Percentiles rank a stretch among this genome's conserved stretches.
These are phyloP conservation scores for Sporothrix globosa DNA, from an alignment of 2,329 filamentous ascomycete genomes.

Conservation along the genomic window DNA sequence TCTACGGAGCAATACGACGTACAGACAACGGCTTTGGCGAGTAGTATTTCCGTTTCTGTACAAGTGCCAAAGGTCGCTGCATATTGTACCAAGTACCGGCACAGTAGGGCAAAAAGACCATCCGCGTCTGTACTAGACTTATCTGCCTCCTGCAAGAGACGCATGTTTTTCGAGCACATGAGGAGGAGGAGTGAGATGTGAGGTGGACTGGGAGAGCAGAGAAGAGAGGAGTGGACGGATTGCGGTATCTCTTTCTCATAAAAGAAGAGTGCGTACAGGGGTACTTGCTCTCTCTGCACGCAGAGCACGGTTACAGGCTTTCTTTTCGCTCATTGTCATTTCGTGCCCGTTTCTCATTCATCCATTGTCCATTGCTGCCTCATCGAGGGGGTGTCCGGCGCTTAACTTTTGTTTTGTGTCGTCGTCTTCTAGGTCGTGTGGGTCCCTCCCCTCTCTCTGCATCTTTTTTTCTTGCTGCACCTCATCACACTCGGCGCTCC, in stretches of 20 bases:
- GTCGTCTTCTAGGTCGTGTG: slow-evolving; percentile 14
- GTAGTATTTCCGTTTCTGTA: neutral
- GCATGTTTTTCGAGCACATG: slow-evolving; percentile 20
- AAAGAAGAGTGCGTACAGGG: too few relatives aligned
- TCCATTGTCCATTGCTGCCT: neutral
- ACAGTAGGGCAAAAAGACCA: neutral
- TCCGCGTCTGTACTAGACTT: neutral
- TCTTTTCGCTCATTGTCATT: neutral
- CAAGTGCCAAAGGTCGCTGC: neutral
- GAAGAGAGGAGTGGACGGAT: neutral
- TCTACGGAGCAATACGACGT: too few relatives aligned
- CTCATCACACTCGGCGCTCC: neutral
- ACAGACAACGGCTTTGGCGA: too few relatives aligned
- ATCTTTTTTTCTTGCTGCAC: neutral
- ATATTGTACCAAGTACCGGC: slow-evolving; percentile 7
- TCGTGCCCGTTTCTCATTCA: neutral
- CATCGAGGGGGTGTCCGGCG: neutral
- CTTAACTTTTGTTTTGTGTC: slow-evolving; percentile 12
- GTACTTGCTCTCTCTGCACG: neutral
- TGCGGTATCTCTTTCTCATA: neutral
- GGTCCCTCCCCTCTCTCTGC: neutral
- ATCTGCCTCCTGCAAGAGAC: slow-evolving; percentile 12
- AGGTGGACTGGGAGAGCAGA: neutral
- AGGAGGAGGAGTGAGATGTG: neutral
- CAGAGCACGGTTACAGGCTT: neutral